Evolutionary conservation across 106 monocot species (phyloP).

Genomic region (Dioscorea dumetorum): DNA sequence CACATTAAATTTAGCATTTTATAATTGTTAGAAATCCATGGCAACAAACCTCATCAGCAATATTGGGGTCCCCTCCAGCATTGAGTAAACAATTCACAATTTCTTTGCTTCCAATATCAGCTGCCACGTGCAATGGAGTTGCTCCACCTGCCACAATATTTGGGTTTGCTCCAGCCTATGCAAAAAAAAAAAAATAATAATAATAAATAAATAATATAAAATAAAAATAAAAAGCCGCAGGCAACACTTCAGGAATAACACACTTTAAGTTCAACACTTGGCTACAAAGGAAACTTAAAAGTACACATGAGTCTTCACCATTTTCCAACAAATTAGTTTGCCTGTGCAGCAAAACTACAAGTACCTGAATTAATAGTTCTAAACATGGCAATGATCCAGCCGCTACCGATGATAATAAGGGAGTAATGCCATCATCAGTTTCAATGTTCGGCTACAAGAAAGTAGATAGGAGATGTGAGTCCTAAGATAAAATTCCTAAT

Average conservation of each 20-base stretch:
- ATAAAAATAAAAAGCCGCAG: background rate
- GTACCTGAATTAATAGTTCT: conserved; percentile 78
- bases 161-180: conserved; percentile 73
- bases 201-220: too few species aligned
- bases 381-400: conserved; percentile 81
- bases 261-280: too few species aligned
- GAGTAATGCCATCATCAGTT: conserved; percentile 81
- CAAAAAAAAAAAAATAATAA: conserved; percentile 8
- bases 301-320: too few species aligned
- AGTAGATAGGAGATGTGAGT: background rate
- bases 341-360: background rate
- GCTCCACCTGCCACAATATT: conserved; percentile 82
- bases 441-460: conserved; percentile 76
- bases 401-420: conserved; percentile 86
- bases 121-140: conserved; percentile 87
- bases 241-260: too few species aligned
- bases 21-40: too few species aligned
- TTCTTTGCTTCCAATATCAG: conserved; percentile 65
- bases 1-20: too few species aligned
- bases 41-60: conserved; percentile 56
- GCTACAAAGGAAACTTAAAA: too few species aligned
- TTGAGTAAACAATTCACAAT: conserved; percentile 67
- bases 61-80: conserved; percentile 77
- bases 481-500: background rate
- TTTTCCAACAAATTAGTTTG: background rate